Percentiles rank a stretch among this genome's conserved stretches.
Evolutionary conservation across 495 filamentous ascomycete genomes (phyloP).

Genomic region (Penicillium pulvis): DNA sequence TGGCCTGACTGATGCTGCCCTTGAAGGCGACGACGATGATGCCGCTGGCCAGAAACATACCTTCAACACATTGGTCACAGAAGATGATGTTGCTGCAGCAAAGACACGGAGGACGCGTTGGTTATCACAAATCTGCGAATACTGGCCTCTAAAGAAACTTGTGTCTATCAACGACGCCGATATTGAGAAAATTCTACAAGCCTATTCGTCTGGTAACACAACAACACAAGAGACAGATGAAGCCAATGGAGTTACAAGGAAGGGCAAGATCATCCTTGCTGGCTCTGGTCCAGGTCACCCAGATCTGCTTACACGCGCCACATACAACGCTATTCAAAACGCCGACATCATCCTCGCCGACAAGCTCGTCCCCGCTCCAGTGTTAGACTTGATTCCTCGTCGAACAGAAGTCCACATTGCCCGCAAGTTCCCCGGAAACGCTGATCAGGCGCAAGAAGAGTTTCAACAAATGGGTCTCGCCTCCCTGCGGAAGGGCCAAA

Average conservation of each 20-base stretch:
- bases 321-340: constrained; percentile 77
- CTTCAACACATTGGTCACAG: constrained; percentile 81
- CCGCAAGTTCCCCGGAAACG: constrained; percentile 96
- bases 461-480: constrained; percentile 78
- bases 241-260: constrained; percentile 23
- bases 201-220: constrained; percentile 55
- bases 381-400: constrained; percentile 87
- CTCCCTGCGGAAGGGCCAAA: constrained; percentile 69
- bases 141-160: constrained; percentile 88
- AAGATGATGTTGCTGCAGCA: constrained; percentile 70
- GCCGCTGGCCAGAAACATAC: constrained; percentile 76
- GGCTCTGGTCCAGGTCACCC: constrained; percentile 95
- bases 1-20: constrained; percentile 42
- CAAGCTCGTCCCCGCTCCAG: constrained; percentile 88
- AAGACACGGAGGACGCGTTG: constrained; percentile 86
- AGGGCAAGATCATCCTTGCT: constrained; percentile 80
- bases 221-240: constrained; percentile 20
- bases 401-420: constrained; percentile 89
- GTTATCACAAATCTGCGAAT: constrained; percentile 96
- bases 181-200: constrained; percentile 68
- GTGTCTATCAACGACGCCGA: constrained; percentile 78
- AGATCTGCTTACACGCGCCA: constrained; percentile 85
- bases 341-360: constrained; percentile 92
- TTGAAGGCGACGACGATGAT: constrained; percentile 76
- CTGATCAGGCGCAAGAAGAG: constrained; percentile 90